Conservation (phyloP, 495 filamentous ascomycete species). For the Trichoderma virens region DNA sequence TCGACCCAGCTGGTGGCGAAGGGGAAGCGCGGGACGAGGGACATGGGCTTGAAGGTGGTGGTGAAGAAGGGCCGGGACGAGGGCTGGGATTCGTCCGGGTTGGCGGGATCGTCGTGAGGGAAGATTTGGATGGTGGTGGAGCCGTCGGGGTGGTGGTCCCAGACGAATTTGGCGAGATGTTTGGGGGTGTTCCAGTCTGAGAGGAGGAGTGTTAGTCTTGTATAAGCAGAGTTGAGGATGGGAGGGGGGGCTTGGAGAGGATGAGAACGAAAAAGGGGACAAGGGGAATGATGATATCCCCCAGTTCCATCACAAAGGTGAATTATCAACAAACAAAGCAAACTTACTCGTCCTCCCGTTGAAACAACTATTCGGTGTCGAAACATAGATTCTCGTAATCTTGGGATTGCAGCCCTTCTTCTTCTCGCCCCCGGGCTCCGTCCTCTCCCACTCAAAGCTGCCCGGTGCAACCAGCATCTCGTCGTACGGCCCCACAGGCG, state of each 20-base stretch:
- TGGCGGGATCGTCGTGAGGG: slow-evolving; percentile 24
- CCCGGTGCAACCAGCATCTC: slow-evolving; percentile 42
- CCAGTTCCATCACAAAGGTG: too few relatives aligned
- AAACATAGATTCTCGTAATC: slow-evolving; percentile 45
- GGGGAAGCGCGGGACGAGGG: slow-evolving; percentile 35
- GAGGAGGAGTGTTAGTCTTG: background rate
- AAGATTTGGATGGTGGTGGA: slow-evolving; percentile 36
- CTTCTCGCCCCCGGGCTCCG: slow-evolving; percentile 20
- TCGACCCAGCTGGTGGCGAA: slow-evolving; percentile 26
- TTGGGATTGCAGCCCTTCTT: slow-evolving; percentile 18
- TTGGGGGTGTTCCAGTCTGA: slow-evolving; percentile 48
- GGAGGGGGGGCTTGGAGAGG: too few relatives aligned
- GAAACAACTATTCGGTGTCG: slow-evolving; percentile 37
- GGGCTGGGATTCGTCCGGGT: slow-evolving; percentile 20
- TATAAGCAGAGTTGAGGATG: background rate
- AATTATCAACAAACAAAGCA: background rate
- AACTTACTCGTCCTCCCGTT: slow-evolving; percentile 35
- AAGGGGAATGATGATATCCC: too few relatives aligned
- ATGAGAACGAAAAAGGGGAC: too few relatives aligned
- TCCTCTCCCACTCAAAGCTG: slow-evolving; percentile 28
- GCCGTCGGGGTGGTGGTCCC: slow-evolving; percentile 28
- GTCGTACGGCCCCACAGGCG: slow-evolving; percentile 44
- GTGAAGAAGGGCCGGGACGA: slow-evolving; percentile 30
- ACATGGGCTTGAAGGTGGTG: slow-evolving; percentile 31
- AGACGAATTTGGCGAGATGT: slow-evolving; percentile 44